Percentiles rank a stretch among this genome's conserved stretches.
phyloP scores from a whole-genome alignment of 2,329 filamentous ascomycete genomes.

The Sphaerulina musiva region DNA sequence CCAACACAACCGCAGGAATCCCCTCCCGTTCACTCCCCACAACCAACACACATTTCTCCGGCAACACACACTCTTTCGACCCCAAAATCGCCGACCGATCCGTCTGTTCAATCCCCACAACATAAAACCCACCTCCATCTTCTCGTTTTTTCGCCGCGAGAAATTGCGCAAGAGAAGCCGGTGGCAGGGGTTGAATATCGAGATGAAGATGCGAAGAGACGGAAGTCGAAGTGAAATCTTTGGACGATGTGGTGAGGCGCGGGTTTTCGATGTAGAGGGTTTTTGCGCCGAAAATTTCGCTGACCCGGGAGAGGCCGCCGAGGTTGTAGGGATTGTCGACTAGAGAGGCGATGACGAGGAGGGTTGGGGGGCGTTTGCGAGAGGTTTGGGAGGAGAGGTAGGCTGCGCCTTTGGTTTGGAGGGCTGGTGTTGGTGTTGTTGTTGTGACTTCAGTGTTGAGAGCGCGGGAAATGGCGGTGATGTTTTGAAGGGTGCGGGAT shows the following conservation, averaged over 20 bases:
- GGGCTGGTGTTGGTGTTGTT: constrained; percentile 19
- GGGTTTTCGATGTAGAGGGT: constrained; percentile 41
- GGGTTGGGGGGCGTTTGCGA: constrained; percentile 26
- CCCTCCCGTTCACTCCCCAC: constrained; percentile 49
- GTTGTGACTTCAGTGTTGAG: constrained; percentile 11
- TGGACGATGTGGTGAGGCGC: constrained; percentile 38
- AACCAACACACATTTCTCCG: constrained; percentile 37
- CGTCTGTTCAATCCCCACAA: constrained; percentile 52
- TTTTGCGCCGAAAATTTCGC: constrained; percentile 47
- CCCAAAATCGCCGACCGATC: constrained; percentile 45
- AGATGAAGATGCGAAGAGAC: constrained; percentile 47
- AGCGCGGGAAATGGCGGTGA: constrained; percentile 15
- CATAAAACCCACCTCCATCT: constrained; percentile 46
- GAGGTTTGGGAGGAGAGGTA: constrained; percentile 37
- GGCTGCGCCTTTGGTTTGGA: constrained; percentile 48
- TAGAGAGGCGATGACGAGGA: constrained; percentile 47
- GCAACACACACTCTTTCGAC: constrained; percentile 28
- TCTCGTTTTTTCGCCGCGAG: constrained; percentile 39
- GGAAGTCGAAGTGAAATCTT: constrained; percentile 46
- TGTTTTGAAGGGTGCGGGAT: constrained; percentile 16
- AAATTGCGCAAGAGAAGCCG: neutral
- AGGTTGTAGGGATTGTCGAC: constrained; percentile 48
- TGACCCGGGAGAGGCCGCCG: constrained; percentile 45
- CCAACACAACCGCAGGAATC: constrained; percentile 43
- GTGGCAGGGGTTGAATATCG: constrained; percentile 36